Base-by-base conservation (phyloP, 2,329 filamentous ascomycete species). In the Penicillium sp. region DNA sequence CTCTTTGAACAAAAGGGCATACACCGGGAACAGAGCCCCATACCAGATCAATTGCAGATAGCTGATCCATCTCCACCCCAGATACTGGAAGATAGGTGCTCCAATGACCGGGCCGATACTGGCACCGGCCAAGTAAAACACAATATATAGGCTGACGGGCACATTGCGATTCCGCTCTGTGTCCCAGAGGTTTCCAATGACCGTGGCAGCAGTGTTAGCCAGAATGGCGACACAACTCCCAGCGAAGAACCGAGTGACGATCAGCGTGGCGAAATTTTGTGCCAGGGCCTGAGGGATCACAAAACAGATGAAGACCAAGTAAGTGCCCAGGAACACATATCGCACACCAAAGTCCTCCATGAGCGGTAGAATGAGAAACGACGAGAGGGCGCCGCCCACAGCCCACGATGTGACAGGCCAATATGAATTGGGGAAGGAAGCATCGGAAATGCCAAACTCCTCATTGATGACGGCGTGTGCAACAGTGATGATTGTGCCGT, bases 51-150 rank as follows among this genome's bases (percentile, higher is more conserved):
- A 63, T 43, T 78, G 74, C 8, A 72, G 60, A 43, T 74, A 68
- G 16, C 70, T 73, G 38, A 78, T 73, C 75, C 75, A 77, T 18
- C 61, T 58, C 62, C 57, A 61, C 0, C 59, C 53, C 16, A 65
- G 59, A 24, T 47, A 58, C 13, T 57, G 45, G 15, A 57, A 58
- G 21, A 74, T 69, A 0, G 70, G 63, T 29, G 71, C 72, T 1
- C 76, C 76, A 18, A 77, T 67, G 0, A 79, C 73, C 1, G 76
- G 76, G 0, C 76, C 76, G 28, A 76, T 71, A 28, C 69, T 76
- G 9, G 75, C 65, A 3, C 76, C 76, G 2, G 68, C 69, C 6
- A 79, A 62, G 8, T 75, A 66, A 0, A 67, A 66, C 23, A 73
- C 70, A 1, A 76, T 75, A 45, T 71, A 79, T 7, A 78, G 59